Conservation (phyloP, 176 grass and related monocot species). For the Panicum miliaceum region DNA sequence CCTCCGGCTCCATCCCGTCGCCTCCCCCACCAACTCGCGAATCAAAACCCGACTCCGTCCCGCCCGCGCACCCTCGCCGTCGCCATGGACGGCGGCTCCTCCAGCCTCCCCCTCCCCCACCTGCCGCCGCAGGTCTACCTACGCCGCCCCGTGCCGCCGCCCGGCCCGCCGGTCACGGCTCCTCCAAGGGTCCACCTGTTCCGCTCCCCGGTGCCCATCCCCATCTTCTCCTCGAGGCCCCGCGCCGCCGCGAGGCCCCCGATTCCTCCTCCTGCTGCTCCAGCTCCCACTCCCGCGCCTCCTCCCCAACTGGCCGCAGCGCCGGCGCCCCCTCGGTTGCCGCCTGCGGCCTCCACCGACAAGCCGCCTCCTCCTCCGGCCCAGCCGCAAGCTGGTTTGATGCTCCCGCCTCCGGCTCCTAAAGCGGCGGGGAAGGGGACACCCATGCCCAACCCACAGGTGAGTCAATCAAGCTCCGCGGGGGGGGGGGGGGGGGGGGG, state of each 20-base stretch:
- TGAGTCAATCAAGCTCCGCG: slow-evolving; percentile 19
- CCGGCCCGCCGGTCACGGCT: slow-evolving; percentile 24
- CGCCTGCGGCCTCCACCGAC: not conserved
- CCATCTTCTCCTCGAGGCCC: slow-evolving; percentile 37
- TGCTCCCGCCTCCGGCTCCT: not conserved
- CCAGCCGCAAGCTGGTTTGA: not conserved
- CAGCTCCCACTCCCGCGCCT: not conserved
- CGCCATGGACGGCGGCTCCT: slow-evolving; percentile 54
- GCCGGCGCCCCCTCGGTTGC: not conserved
- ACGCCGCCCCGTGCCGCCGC: slow-evolving; percentile 47
- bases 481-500: too few relatives aligned
- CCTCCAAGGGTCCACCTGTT: slow-evolving; percentile 37
- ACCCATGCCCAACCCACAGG: slow-evolving; percentile 20
- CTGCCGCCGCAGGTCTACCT: slow-evolving; percentile 51
- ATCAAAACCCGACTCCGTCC: slow-evolving; percentile 21
- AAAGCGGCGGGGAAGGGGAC: not conserved
- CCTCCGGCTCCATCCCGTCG: slow-evolving; percentile 32
- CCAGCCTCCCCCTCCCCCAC: slow-evolving; percentile 25
- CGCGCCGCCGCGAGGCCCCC: slow-evolving; percentile 23
- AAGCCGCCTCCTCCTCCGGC: not conserved
- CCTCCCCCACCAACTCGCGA: not conserved
- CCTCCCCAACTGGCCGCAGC: not conserved
- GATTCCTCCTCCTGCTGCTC: slow-evolving; percentile 15
- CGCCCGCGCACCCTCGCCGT: not conserved
- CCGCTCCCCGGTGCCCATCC: slow-evolving; percentile 40